These are phyloP conservation scores for Strigomonas galati DNA, from an alignment of 208 protist genomes.

Conservation along the genomic window DNA sequence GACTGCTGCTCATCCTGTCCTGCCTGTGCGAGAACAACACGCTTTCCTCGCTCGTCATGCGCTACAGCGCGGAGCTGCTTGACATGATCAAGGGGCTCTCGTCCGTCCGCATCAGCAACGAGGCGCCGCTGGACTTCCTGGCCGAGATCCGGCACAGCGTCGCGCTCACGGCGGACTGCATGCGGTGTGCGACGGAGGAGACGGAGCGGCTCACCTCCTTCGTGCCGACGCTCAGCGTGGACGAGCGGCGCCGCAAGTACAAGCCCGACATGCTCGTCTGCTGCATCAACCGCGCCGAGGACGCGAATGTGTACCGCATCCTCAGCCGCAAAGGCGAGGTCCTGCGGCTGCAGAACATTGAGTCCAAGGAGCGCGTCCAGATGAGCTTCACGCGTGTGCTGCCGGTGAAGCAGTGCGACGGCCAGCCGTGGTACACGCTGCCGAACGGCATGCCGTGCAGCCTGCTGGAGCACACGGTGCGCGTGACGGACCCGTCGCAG, in stretches of 20 bases:
- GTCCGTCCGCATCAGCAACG: constrained; percentile 69
- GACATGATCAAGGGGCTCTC: constrained; percentile 63
- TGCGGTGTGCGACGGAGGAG: constrained; percentile 24
- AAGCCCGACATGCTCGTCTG: constrained; percentile 60
- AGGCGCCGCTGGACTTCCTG: constrained; percentile 67
- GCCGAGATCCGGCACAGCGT: constrained; percentile 70
- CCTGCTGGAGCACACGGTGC: constrained; percentile 73
- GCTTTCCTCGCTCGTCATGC: constrained; percentile 57
- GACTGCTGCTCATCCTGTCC: constrained; percentile 78
- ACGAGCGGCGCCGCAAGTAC: constrained; percentile 41
- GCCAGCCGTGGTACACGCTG: constrained; percentile 55
- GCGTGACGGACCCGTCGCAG: constrained; percentile 31
- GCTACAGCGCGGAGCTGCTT: constrained; percentile 44
- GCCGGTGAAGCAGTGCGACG: constrained; percentile 73
- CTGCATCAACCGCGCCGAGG: not conserved
- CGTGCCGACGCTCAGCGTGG: constrained; percentile 53
- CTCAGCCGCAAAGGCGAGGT: constrained; percentile 4
- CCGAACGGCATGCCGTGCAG: constrained; percentile 77
- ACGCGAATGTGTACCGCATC: constrained; percentile 8
- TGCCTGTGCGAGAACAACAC: constrained; percentile 77
- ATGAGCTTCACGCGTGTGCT: constrained; percentile 47
- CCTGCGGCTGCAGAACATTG: constrained; percentile 17
- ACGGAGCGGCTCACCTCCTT: constrained; percentile 39
- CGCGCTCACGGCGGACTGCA: constrained; percentile 42
- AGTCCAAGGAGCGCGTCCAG: constrained; percentile 20